Evolutionary conservation across 352 stramenopile genomes (phyloP).

Genomic region (Thraustochytrium sp.): DNA sequence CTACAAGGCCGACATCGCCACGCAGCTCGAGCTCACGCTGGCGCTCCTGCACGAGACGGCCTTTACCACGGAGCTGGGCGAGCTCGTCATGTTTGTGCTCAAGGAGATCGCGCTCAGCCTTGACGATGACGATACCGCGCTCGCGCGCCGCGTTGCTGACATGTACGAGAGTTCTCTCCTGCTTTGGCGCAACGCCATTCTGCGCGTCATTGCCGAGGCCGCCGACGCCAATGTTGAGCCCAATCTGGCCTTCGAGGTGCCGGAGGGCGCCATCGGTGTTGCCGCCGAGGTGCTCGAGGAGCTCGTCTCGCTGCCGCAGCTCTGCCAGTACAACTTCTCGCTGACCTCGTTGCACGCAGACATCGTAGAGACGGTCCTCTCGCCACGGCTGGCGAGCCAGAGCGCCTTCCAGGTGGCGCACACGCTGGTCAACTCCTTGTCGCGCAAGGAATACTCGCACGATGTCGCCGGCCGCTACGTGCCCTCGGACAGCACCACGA

Average conservation of each 20-base stretch:
- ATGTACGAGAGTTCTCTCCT: not conserved
- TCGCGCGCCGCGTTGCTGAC: not conserved
- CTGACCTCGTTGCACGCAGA: not conserved
- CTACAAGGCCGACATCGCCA: not conserved
- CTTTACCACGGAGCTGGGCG: not conserved
- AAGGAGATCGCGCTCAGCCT: not conserved
- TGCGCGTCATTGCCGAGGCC: not conserved
- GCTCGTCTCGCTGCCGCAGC: not conserved
- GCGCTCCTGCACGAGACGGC: not conserved
- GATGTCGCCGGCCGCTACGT: not conserved
- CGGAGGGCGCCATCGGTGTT: not conserved
- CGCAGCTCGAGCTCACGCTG: not conserved
- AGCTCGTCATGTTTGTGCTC: slow-evolving; percentile 27
- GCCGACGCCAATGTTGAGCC: not conserved
- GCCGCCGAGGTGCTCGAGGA: not conserved
- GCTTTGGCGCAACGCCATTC: not conserved
- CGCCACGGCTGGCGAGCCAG: not conserved
- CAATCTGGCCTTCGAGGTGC: not conserved
- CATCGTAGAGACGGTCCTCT: not conserved
- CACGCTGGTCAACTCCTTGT: not conserved
- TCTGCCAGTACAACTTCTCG: not conserved
- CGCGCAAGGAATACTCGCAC: not conserved
- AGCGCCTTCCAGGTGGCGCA: not conserved
- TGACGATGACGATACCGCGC: not conserved
- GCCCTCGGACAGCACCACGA: not conserved